A percentile compares a stretch with the other conserved stretches of the same genome.
Conservation (phyloP, 768 basidiomycete genomes). For the Coprinellus micaceus region DNA sequence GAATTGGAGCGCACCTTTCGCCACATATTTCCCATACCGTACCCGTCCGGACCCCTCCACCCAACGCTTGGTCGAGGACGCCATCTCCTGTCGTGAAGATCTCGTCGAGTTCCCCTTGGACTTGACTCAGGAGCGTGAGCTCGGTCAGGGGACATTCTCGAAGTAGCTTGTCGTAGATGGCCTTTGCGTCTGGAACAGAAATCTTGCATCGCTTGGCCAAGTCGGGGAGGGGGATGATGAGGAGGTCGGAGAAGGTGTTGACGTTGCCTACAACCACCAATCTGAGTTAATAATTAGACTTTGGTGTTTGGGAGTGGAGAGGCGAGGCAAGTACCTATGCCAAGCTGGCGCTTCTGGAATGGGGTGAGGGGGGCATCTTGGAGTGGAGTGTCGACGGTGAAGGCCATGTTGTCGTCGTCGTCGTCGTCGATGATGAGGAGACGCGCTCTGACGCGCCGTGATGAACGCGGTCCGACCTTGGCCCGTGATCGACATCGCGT, state of each 20-base stretch:
- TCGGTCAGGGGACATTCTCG: neutral
- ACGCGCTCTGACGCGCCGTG: neutral
- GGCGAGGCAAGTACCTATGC: neutral
- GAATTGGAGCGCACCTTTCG: slow-evolving; percentile 64
- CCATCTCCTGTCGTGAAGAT: slow-evolving; percentile 73
- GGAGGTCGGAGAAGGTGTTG: slow-evolving; percentile 2
- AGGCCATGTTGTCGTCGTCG: too few relatives aligned
- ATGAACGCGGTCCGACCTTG: neutral
- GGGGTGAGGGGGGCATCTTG: neutral
- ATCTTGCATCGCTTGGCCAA: slow-evolving; percentile 6
- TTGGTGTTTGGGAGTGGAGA: neutral
- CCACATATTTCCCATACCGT: slow-evolving; percentile 87
- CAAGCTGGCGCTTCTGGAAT: neutral
- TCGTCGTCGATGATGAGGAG: too few relatives aligned
- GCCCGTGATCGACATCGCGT: neutral
- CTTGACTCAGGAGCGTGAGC: neutral
- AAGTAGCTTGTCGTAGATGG: slow-evolving; percentile 7
- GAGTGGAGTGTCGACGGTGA: neutral
- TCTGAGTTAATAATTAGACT: too few relatives aligned
- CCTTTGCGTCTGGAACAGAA: slow-evolving; percentile 6
- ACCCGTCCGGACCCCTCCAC: slow-evolving; percentile 76
- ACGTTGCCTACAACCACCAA: neutral
- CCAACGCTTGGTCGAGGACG: slow-evolving; percentile 62
- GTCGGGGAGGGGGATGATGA: slow-evolving; percentile 6
- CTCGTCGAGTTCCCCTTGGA: slow-evolving; percentile 24